Conservation (phyloP, 192 early-diverging fungal species). For the Rhizophagus sp. region DNA sequence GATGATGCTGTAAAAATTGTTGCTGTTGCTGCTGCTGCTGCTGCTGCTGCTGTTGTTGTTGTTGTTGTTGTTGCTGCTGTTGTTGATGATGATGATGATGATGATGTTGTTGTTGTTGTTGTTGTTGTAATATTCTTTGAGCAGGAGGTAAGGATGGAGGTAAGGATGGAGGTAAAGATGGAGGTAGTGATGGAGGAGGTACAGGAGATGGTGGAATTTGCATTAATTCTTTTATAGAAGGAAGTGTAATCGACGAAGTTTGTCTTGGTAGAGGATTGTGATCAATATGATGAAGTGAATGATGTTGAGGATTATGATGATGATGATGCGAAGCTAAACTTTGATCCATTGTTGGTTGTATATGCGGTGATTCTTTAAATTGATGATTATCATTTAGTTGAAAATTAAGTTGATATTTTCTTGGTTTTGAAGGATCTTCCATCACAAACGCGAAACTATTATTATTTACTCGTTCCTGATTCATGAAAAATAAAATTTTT, state of each 20-base stretch:
- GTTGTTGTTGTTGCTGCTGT: not conserved
- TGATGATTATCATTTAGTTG: not conserved
- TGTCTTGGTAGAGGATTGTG: not conserved
- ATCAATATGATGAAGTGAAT: not conserved
- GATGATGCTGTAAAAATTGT: not conserved
- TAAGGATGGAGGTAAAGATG: not conserved
- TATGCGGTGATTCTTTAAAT: not conserved
- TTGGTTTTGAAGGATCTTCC: constrained; percentile 24
- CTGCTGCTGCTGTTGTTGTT: not conserved
- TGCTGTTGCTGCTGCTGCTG: not conserved
- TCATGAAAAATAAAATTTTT: constrained; percentile 9
- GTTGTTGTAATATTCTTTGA: not conserved
- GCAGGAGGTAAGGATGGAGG: not conserved
- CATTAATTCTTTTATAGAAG: constrained; percentile 9
- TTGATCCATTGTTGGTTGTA: not conserved
- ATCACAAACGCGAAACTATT: constrained; percentile 20
- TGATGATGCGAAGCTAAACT: not conserved
- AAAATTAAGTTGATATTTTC: constrained; percentile 23
- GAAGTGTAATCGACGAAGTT: not conserved
- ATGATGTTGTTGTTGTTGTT: constrained; percentile 1
- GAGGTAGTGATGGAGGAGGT: not conserved
- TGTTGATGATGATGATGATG: too few relatives aligned
- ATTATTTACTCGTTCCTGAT: constrained; percentile 4
- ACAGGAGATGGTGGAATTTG: not conserved
- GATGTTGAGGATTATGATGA: not conserved